phyloP scores from a whole-genome alignment of 2,329 filamentous ascomycete species.

The Diaporthe amygdali region DNA sequence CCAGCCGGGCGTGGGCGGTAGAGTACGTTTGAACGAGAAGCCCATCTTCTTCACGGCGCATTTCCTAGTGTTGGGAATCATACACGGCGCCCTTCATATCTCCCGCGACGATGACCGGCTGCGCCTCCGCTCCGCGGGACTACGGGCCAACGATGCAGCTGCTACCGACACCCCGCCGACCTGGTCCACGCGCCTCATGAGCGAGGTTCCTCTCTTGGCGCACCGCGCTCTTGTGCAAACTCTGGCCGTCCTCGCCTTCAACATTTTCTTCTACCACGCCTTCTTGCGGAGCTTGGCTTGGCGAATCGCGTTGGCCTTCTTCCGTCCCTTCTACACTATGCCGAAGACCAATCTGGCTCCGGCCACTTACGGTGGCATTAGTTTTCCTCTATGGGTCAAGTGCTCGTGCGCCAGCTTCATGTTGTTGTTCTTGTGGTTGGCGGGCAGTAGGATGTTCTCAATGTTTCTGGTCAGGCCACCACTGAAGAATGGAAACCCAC shows the following conservation, averaged over 20 bases:
- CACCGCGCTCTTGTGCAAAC: conserved; percentile 45
- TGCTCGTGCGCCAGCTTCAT: conserved; percentile 68
- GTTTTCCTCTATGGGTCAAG: conserved; percentile 37
- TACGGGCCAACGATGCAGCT: conserved; percentile 26
- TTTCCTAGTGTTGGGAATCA: conserved; percentile 69
- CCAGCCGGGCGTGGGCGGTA: conserved; percentile 72
- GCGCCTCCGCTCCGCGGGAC: conserved; percentile 46
- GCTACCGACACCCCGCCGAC: conserved; percentile 31
- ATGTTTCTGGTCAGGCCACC: conserved; percentile 82
- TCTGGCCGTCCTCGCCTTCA: conserved; percentile 59
- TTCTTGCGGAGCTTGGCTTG: conserved; percentile 66
- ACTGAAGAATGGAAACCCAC: conserved; percentile 80
- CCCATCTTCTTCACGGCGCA: conserved; percentile 80
- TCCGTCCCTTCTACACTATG: conserved; percentile 76
- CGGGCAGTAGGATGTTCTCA: conserved; percentile 78
- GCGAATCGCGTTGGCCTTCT: conserved; percentile 72
- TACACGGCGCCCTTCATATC: conserved; percentile 75
- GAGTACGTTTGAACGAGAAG: conserved; percentile 82
- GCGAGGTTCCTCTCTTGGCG: conserved; percentile 46
- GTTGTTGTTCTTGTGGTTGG: conserved; percentile 76
- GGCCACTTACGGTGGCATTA: conserved; percentile 45
- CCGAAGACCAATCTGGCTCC: conserved; percentile 72
- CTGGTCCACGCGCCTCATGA: conserved; percentile 41
- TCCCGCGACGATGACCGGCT: conserved; percentile 76
- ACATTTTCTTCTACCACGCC: conserved; percentile 53